These are phyloP conservation scores for Papiliotrema terrestris DNA, from an alignment of 1,284 basidiomycete species.

Conservation along the genomic window DNA sequence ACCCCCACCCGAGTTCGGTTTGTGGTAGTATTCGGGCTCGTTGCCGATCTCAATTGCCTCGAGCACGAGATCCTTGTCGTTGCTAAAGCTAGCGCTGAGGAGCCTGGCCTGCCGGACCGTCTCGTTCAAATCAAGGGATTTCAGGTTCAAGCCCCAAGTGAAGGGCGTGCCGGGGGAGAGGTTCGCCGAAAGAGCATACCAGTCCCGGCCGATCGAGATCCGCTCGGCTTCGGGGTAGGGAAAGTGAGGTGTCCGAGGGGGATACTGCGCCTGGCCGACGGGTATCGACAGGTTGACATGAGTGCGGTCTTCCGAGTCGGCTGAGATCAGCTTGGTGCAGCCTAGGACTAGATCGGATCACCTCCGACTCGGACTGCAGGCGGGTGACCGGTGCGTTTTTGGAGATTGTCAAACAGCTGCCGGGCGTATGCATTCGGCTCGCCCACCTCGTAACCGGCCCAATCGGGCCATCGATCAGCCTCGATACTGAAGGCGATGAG, in stretches of 20 bases:
- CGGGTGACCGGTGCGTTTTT: constrained; percentile 10
- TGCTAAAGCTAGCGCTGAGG: constrained; percentile 47
- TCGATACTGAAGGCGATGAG: constrained; percentile 21
- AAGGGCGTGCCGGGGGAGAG: constrained; percentile 53
- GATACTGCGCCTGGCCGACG: constrained; percentile 49
- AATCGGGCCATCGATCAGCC: constrained; percentile 23
- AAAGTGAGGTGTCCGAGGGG: constrained; percentile 51
- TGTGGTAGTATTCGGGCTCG: constrained; percentile 20
- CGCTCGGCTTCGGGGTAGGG: constrained; percentile 63
- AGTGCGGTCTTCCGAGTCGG: constrained; percentile 21
- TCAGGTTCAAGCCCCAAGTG: constrained; percentile 69
- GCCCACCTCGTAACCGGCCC: constrained; percentile 15
- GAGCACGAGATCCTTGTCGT: constrained; percentile 52
- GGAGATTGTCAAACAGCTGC: constrained; percentile 9
- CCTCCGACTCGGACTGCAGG: constrained; percentile 18
- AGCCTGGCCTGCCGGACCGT: constrained; percentile 59
- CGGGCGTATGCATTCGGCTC: constrained; percentile 18
- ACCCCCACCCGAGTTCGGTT: neutral
- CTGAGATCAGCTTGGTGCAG: constrained; percentile 2
- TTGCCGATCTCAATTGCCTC: constrained; percentile 59
- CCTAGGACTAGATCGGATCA: neutral
- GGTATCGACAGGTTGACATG: constrained; percentile 10
- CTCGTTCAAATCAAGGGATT: constrained; percentile 58
- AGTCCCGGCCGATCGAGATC: constrained; percentile 60
- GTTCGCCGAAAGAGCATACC: constrained; percentile 57